Evolutionary conservation across 2,329 filamentous ascomycete species (phyloP).

Genomic region (Fonsecaea erecta): DNA sequence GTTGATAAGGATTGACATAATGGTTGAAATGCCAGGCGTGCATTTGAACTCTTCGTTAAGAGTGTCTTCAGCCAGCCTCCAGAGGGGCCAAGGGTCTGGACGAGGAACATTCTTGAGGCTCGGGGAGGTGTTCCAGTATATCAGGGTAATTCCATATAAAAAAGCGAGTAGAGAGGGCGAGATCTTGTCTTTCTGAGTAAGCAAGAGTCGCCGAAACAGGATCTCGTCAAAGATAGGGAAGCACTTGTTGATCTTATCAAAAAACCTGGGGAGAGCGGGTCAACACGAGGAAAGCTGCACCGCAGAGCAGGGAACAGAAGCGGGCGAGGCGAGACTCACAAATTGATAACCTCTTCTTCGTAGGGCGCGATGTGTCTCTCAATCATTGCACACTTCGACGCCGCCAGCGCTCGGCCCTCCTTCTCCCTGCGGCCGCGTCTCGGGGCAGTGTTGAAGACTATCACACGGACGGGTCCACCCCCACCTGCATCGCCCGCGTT

Average conservation of each 20-base stretch:
- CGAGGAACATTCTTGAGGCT: conserved; percentile 42
- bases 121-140: conserved; percentile 60
- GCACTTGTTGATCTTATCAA: conserved; percentile 60
- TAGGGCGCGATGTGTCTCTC: conserved; percentile 64
- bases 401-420: conserved; percentile 47
- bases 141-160: conserved; percentile 62
- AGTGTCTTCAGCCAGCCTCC: conserved; percentile 65
- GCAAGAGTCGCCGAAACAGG: conserved; percentile 57
- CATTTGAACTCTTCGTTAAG: conserved; percentile 57
- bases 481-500: conserved; percentile 42
- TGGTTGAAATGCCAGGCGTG: conserved; percentile 60
- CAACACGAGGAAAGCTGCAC: too few relatives aligned
- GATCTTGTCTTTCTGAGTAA: conserved; percentile 52
- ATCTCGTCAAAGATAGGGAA: conserved; percentile 64
- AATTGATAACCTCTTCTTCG: conserved; percentile 54
- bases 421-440: conserved; percentile 45
- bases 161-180: conserved; percentile 62
- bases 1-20: conserved; percentile 63
- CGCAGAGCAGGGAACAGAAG: too few relatives aligned
- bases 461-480: conserved; percentile 47
- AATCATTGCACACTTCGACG: conserved; percentile 60
- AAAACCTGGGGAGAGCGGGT: too few relatives aligned
- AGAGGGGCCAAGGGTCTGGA: conserved; percentile 63
- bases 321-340: conserved; percentile 52
- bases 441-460: conserved; percentile 45